Percentiles rank a stretch among this genome's conserved stretches.
Conservation (phyloP, 164 flowering plant genomes). For the Aristolochia fimbriata region DNA sequence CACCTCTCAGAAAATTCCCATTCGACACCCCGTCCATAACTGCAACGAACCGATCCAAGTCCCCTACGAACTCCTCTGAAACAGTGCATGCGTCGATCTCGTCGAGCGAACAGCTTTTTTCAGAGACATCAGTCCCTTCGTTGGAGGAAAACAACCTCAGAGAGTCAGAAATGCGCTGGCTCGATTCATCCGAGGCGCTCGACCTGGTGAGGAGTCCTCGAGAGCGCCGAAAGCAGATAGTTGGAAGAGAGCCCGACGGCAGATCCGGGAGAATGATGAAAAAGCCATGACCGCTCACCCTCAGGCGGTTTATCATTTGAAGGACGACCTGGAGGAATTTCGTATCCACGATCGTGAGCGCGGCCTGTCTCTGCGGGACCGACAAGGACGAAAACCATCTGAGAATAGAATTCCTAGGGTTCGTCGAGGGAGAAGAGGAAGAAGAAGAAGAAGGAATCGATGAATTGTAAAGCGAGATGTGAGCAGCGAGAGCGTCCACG, state of each 20-base stretch:
- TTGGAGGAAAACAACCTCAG: constrained; percentile 43
- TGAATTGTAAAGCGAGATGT: constrained; percentile 69
- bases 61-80: constrained; percentile 46
- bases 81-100: constrained; percentile 50
- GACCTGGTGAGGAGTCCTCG: constrained; percentile 54
- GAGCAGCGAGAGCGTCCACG: constrained; percentile 68
- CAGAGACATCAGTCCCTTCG: constrained; percentile 36
- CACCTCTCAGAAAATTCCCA: constrained; percentile 66
- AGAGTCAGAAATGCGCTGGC: constrained; percentile 18
- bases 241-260: constrained; percentile 45
- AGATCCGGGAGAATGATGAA: constrained; percentile 74
- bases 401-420: constrained; percentile 54
- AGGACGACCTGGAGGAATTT: constrained; percentile 43
- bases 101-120: constrained; percentile 16
- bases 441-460: constrained; percentile 18
- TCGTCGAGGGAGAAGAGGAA: constrained; percentile 12
- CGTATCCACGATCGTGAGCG: constrained; percentile 49
- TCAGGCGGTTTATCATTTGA: constrained; percentile 45
- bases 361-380: constrained; percentile 54
- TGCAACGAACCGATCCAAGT: constrained; percentile 52
- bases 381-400: constrained; percentile 80
- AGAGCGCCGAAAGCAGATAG: constrained; percentile 53
- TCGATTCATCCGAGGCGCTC: constrained; percentile 11
- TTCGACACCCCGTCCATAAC: constrained; percentile 61
- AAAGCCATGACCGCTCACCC: constrained; percentile 32